phyloP scores from a whole-genome alignment of 495 filamentous ascomycete species.

The Aspergillus panamensis region DNA sequence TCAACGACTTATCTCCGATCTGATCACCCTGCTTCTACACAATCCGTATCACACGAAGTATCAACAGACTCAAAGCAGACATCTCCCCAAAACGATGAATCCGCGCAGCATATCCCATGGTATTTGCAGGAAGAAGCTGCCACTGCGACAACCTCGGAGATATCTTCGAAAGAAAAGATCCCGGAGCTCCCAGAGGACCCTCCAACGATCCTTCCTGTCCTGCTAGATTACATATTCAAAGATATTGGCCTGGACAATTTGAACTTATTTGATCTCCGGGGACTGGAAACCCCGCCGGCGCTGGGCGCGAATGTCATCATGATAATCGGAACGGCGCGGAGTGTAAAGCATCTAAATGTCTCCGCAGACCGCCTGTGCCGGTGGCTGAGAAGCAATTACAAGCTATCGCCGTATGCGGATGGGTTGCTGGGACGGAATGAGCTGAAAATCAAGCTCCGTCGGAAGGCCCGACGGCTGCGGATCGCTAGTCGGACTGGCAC shows the following conservation, averaged over 20 bases:
- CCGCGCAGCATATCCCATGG: slow-evolving; percentile 61
- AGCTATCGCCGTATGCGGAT: slow-evolving; percentile 73
- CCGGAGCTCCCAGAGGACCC: slow-evolving; percentile 72
- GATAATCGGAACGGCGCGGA: slow-evolving; percentile 89
- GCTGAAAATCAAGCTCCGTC: slow-evolving; percentile 77
- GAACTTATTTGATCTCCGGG: slow-evolving; percentile 72
- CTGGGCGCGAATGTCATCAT: slow-evolving; percentile 86
- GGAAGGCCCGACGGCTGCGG: slow-evolving; percentile 75
- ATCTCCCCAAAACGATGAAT: slow-evolving; percentile 8
- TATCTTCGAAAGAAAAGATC: slow-evolving; percentile 61
- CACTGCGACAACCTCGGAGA: slow-evolving; percentile 42
- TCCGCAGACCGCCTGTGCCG: slow-evolving; percentile 85
- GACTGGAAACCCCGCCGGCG: slow-evolving; percentile 78
- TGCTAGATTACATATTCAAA: slow-evolving; percentile 75
- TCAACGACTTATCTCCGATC: slow-evolving; percentile 3
- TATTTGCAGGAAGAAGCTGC: slow-evolving; percentile 72
- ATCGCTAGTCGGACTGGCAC: slow-evolving; percentile 60
- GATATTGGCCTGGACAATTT: slow-evolving; percentile 81
- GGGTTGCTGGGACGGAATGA: slow-evolving; percentile 87
- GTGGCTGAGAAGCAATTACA: slow-evolving; percentile 72
- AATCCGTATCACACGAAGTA: slow-evolving; percentile 24
- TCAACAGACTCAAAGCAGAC: slow-evolving; percentile 10
- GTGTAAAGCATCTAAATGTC: slow-evolving; percentile 89
- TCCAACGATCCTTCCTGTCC: slow-evolving; percentile 64
- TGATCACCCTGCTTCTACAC: not conserved